Percentiles rank a stretch among this genome's conserved stretches.
Evolutionary conservation across 768 basidiomycete species (phyloP).

Genomic region (Astraeus odoratus): DNA sequence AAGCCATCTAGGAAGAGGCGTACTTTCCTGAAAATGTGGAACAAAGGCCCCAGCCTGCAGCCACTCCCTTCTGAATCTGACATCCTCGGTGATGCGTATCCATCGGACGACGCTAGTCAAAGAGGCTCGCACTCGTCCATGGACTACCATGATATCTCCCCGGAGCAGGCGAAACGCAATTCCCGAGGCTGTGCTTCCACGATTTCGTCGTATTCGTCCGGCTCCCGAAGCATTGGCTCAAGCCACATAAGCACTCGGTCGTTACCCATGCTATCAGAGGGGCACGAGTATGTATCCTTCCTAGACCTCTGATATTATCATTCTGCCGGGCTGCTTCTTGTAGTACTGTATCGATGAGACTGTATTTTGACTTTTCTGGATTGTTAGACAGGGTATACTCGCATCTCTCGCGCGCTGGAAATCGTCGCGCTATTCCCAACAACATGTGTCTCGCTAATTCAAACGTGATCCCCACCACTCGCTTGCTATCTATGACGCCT

Average conservation of each 20-base stretch:
- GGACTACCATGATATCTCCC: neutral
- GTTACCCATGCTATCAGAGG: slow-evolving; percentile 7
- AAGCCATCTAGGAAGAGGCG: neutral
- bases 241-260: neutral
- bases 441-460: neutral
- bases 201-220: neutral
- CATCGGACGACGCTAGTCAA: neutral
- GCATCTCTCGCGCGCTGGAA: neutral
- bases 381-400: neutral
- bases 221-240: neutral
- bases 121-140: neutral
- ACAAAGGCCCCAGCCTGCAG: neutral
- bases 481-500: too few relatives aligned
- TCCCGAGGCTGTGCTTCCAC: neutral
- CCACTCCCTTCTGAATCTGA: neutral
- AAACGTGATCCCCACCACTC: too few relatives aligned
- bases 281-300: slow-evolving; percentile 20
- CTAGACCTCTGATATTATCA: slow-evolving; percentile 13
- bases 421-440: neutral
- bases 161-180: neutral
- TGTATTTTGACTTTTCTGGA: slow-evolving; percentile 2
- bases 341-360: neutral
- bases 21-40: slow-evolving; percentile 2
- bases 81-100: neutral
- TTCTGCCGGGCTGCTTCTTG: neutral